These are phyloP conservation scores for Boehmeria nivea DNA, from an alignment of 306 rosid genomes.

Conservation along the genomic window DNA sequence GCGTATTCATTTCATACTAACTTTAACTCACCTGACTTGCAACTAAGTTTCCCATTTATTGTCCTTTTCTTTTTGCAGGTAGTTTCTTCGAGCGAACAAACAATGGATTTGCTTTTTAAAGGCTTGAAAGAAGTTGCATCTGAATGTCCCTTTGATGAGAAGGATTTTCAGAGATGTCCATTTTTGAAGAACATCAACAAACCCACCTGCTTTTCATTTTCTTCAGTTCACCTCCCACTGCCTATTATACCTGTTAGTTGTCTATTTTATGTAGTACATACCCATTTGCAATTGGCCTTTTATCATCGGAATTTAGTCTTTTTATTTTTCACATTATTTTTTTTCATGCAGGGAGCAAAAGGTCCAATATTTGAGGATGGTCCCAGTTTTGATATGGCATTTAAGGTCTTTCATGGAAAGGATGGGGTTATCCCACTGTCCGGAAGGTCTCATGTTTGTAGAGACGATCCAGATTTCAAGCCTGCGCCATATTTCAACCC, in stretches of 20 bases:
- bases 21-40: too few species aligned
- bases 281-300: neutral
- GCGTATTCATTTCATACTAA: too few species aligned
- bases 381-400: conserved; percentile 60
- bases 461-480: conserved; percentile 26
- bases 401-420: conserved; percentile 80
- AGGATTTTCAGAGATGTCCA: conserved; percentile 66
- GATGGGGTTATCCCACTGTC: conserved; percentile 73
- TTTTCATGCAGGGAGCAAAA: conserved; percentile 39
- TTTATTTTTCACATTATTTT: too few species aligned
- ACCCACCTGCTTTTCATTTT: conserved; percentile 64
- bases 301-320: too few species aligned
- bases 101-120: conserved; percentile 52
- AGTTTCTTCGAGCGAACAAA: conserved; percentile 23
- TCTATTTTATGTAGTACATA: conserved; percentile 4
- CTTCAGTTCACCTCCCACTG: conserved; percentile 34
- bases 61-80: conserved; percentile 20
- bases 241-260: conserved; percentile 53
- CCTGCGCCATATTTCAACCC: conserved; percentile 63
- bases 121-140: conserved; percentile 43
- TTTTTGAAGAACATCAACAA: conserved; percentile 60
- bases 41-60: conserved; percentile 24
- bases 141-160: conserved; percentile 49
- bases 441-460: conserved; percentile 30
- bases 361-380: conserved; percentile 92